Percentiles rank a stretch among this genome's conserved stretches.
These are phyloP conservation scores for Globisporangium echinulatum DNA, from an alignment of 352 stramenopile genomes.

Conservation along the genomic window DNA sequence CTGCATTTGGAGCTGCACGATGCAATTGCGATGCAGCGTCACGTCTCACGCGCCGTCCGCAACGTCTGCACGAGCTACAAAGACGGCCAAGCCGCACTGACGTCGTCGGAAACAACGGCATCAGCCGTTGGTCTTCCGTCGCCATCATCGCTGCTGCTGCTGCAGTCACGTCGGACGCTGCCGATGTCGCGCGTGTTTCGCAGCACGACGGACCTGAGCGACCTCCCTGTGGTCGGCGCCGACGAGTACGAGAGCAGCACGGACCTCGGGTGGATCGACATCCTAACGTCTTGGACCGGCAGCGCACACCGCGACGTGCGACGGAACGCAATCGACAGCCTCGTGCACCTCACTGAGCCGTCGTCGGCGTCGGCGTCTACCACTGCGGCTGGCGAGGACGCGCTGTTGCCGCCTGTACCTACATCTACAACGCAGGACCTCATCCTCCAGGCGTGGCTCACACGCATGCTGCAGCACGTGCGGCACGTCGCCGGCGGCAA, in stretches of 20 bases:
- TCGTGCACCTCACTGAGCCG: conserved; percentile 57
- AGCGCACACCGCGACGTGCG: conserved; percentile 48
- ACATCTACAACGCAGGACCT: conserved; percentile 44
- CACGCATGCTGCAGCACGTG: conserved; percentile 69
- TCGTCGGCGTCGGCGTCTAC: background rate
- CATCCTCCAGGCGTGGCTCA: conserved; percentile 75
- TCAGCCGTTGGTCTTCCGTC: too few species aligned
- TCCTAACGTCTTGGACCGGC: conserved; percentile 67
- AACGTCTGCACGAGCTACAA: conserved; percentile 65
- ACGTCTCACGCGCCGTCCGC: conserved; percentile 30
- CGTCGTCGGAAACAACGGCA: too few species aligned
- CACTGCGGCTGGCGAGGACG: too few species aligned
- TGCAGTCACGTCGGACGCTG: conserved; percentile 52
- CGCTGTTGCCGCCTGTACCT: too few species aligned
- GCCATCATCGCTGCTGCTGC: conserved; percentile 24
- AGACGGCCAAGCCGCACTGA: conserved; percentile 33
- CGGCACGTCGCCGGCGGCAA: conserved; percentile 43
- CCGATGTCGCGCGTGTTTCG: conserved; percentile 69
- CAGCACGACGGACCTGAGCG: conserved; percentile 44
- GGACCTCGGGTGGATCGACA: conserved; percentile 79
- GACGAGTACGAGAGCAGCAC: conserved; percentile 73
- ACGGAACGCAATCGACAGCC: conserved; percentile 53
- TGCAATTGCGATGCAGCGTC: conserved; percentile 19
- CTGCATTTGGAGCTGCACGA: conserved; percentile 5
- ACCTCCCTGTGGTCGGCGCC: conserved; percentile 60